Percentiles rank a stretch among this genome's conserved stretches.
These are phyloP conservation scores for Dactylellina leptospora DNA, from an alignment of 2,329 filamentous ascomycete genomes.

Conservation along the genomic window DNA sequence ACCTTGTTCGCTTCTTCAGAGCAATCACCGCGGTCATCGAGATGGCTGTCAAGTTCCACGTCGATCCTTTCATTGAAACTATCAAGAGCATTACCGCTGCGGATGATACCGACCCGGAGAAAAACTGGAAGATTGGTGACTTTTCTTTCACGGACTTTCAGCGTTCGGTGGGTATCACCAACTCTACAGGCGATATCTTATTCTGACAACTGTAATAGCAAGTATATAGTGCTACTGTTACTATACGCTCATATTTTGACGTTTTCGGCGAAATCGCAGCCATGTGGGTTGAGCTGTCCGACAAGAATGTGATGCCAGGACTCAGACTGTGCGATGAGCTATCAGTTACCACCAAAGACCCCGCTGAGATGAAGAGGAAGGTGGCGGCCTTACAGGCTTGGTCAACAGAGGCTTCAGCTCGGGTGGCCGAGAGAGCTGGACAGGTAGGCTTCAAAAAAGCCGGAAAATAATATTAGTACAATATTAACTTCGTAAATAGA, in stretches of 20 bases:
- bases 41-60: neutral
- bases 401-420: neutral
- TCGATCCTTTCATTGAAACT: neutral
- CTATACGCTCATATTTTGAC: neutral
- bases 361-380: neutral
- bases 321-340: neutral
- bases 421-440: neutral
- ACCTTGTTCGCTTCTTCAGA: neutral
- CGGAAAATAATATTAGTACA: neutral
- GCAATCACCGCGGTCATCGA: neutral
- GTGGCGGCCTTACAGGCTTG: too few relatives aligned
- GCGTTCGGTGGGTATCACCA: neutral
- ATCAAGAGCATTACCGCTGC: too few relatives aligned
- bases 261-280: neutral
- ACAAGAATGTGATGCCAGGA: neutral
- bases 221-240: neutral
- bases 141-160: neutral
- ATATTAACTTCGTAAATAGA: neutral
- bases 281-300: neutral
- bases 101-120: neutral
- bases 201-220: neutral
- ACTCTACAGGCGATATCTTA: neutral
- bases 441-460: neutral
- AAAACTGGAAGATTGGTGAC: neutral
- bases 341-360: neutral